Percentiles rank a stretch among this genome's conserved stretches.
phyloP scores from a whole-genome alignment of 768 basidiomycete genomes.

The Leccinum disarticulatum region DNA sequence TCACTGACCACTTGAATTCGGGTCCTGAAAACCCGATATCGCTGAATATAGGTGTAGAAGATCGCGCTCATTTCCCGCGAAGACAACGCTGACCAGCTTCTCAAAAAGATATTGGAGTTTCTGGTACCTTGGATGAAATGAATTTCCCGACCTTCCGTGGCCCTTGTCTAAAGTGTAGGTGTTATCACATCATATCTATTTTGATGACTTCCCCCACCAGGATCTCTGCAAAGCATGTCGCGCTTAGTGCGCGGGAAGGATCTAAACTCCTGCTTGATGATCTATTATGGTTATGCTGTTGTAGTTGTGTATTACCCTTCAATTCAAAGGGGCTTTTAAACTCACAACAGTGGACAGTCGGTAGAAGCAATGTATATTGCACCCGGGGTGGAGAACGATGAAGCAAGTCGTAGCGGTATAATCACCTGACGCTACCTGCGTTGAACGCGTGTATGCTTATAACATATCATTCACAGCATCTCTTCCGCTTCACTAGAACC shows the following conservation, averaged over 20 bases:
- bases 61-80: background rate
- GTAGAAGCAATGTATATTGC: slow-evolving; percentile 6
- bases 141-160: background rate
- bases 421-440: background rate
- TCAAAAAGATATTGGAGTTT: background rate
- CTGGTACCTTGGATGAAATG: background rate
- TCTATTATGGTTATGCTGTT: slow-evolving; percentile 4
- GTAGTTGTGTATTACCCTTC: background rate
- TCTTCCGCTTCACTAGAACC: background rate
- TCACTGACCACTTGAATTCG: background rate
- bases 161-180: background rate
- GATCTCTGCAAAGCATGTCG: background rate
- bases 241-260: background rate
- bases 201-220: background rate
- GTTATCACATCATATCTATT: background rate
- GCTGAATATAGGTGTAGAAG: background rate
- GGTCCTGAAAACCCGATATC: background rate
- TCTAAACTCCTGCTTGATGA: background rate
- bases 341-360: slow-evolving; percentile 1
- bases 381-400: background rate
- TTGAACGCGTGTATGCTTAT: slow-evolving; percentile 1
- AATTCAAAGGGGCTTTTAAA: background rate
- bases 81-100: background rate
- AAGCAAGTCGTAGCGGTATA: background rate
- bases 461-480: slow-evolving; percentile 3